Conservation (phyloP, 495 filamentous ascomycete species). For the Penicillium crystallinum region DNA sequence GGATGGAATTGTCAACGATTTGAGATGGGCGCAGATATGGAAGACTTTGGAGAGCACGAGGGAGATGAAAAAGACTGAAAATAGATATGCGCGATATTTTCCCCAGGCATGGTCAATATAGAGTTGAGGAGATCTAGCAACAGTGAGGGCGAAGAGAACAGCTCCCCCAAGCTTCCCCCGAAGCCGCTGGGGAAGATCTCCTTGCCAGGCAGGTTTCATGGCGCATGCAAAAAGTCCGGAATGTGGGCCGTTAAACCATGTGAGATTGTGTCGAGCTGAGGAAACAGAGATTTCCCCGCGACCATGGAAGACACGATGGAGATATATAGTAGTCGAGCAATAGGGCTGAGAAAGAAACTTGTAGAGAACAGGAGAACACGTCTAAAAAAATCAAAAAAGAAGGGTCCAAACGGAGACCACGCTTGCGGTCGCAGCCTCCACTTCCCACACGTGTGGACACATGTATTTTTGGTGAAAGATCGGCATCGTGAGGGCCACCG, state of each 20-base stretch:
- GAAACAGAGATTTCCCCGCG: background rate
- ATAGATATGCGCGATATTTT: constrained; percentile 11
- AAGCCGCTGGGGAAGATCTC: background rate
- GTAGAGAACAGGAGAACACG: background rate
- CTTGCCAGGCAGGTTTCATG: constrained; percentile 3
- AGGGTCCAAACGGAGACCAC: background rate
- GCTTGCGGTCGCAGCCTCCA: background rate
- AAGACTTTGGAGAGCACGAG: constrained; percentile 19
- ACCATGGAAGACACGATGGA: background rate
- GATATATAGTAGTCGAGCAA: background rate
- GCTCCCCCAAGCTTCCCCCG: background rate
- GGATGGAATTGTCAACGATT: constrained; percentile 4
- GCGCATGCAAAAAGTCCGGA: background rate
- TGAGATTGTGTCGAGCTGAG: background rate
- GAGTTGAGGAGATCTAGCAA: constrained; percentile 8
- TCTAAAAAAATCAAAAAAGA: background rate
- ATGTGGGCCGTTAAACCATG: background rate
- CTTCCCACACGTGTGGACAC: background rate
- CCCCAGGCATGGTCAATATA: constrained; percentile 10
- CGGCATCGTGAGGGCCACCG: background rate
- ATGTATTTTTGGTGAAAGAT: background rate
- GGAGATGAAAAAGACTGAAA: constrained; percentile 19
- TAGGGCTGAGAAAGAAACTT: background rate
- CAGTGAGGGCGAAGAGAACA: constrained; percentile 1
- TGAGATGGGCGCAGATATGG: constrained; percentile 19